phyloP scores from a whole-genome alignment of 1,139 yeast species.

The Yamadazyma taylorii region DNA sequence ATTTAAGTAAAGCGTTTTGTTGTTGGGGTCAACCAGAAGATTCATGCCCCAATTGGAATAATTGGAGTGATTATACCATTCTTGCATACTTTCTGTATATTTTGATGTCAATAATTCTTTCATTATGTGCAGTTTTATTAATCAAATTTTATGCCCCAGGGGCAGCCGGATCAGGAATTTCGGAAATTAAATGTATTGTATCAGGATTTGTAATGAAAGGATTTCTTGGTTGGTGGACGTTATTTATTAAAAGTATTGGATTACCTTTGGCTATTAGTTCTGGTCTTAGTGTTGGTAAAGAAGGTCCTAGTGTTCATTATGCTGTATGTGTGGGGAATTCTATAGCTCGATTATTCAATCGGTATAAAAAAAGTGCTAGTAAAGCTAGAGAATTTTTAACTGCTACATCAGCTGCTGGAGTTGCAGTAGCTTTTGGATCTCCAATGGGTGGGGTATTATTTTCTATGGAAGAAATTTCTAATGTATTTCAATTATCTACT shows the following conservation, averaged over 20 bases:
- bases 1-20: conserved; percentile 75
- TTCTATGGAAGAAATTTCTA: conserved; percentile 72
- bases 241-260: conserved; percentile 73
- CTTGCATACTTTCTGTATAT: conserved; percentile 62
- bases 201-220: conserved; percentile 85
- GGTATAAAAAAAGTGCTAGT: conserved; percentile 47
- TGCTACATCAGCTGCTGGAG: conserved; percentile 69
- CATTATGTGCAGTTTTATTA: conserved; percentile 62
- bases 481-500: conserved; percentile 71
- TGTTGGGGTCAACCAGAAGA: conserved; percentile 65
- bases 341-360: conserved; percentile 52
- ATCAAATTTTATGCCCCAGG: conserved; percentile 78
- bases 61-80: conserved; percentile 47
- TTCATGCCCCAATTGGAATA: conserved; percentile 54
- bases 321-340: conserved; percentile 80
- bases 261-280: conserved; percentile 85
- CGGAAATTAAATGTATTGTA: conserved; percentile 93
- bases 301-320: conserved; percentile 84
- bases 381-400: conserved; percentile 56
- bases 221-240: conserved; percentile 72
- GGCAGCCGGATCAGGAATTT: conserved; percentile 97
- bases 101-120: conserved; percentile 58
- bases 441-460: conserved; percentile 75
- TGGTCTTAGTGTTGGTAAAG: conserved; percentile 80
- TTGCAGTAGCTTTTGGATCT: conserved; percentile 72